Base-by-base conservation (phyloP, 176 grass and related monocot genomes). In the Aechmea fasciata region DNA sequence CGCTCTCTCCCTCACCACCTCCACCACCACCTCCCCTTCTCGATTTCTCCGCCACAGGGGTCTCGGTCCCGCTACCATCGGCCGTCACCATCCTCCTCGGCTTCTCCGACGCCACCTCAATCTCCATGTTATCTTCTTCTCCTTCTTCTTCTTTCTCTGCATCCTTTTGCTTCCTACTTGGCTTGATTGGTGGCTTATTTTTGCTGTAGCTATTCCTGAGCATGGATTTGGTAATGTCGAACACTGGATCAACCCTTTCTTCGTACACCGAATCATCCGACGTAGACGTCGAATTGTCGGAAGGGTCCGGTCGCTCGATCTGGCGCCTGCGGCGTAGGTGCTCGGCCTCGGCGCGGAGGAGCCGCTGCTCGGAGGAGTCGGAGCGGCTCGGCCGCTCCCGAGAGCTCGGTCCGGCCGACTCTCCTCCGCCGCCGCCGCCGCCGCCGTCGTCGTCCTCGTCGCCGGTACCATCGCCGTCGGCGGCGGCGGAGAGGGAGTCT, bases 171-270 rank as follows among this genome's bases (percentile, higher is more conserved):
- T 3, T 75, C 9, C 50, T 11, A 10, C 2, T 33, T 41, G 68
- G 13, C 1, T 65, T 80, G 29, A 48, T 49, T 20, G 70, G 72
- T 28, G 62, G 68, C 17, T 88, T 83, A 52, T 79, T 79, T 25
- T 84, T 78, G 41, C 57, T 47, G 69, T 97, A 97, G 0, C 65
- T 64, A 17, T 81, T 63, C 48, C 93, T 80, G 50, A 92, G 81
- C 64, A 72, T 71, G 57, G 77, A 77, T 67, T 85, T 97, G 73
- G 79, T 85, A 71, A 97, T 20, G 47, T 97, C 89, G 50, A 75
- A 81, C 69, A n/a, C 33, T 7, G 79, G 89, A 20, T 74, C 53
- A 8, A 76, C 53, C 66, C 79, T 64, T 13, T 57, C 41, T 1
- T 73, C 65, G 1, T 64, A 80, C 11, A 18, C 67, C 2, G 75